A percentile compares a stretch with the other conserved stretches of the same genome.
These are phyloP conservation scores for Penicillium desertorum DNA, from an alignment of 495 filamentous ascomycete species.

Conservation along the genomic window DNA sequence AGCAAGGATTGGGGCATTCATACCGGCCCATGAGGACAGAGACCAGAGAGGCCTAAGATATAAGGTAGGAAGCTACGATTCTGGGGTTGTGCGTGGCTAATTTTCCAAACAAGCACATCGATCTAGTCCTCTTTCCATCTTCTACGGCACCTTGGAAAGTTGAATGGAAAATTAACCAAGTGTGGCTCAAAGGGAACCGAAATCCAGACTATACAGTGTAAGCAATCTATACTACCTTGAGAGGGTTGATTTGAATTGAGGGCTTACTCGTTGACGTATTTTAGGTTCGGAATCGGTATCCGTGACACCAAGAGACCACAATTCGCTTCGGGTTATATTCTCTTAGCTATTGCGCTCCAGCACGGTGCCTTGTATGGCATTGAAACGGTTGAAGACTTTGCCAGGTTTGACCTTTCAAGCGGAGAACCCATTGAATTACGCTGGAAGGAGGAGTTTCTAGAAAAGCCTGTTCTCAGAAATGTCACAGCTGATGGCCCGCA, in stretches of 20 bases:
- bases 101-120: constrained; percentile 11
- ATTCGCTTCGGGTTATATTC: constrained; percentile 21
- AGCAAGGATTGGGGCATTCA: constrained; percentile 27
- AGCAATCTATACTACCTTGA: background rate
- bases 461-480: constrained; percentile 25
- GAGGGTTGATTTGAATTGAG: background rate
- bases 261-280: constrained; percentile 6
- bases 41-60: constrained; percentile 18
- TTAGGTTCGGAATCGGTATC: constrained; percentile 26
- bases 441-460: constrained; percentile 20
- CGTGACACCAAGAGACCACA: constrained; percentile 21
- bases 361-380: constrained; percentile 24
- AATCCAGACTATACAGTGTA: constrained; percentile 8
- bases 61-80: constrained; percentile 5
- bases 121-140: constrained; percentile 17
- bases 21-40: constrained; percentile 19
- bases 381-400: constrained; percentile 16
- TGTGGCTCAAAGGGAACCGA: constrained; percentile 12
- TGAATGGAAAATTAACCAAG: constrained; percentile 8
- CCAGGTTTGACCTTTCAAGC: constrained; percentile 17
- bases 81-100: constrained; percentile 3
- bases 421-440: constrained; percentile 1
- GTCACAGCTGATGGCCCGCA: constrained; percentile 23
- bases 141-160: constrained; percentile 14
- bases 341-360: constrained; percentile 16